Evolutionary conservation across 768 basidiomycete genomes (phyloP).

Genomic region (Pleurotus salmoneostramineus): DNA sequence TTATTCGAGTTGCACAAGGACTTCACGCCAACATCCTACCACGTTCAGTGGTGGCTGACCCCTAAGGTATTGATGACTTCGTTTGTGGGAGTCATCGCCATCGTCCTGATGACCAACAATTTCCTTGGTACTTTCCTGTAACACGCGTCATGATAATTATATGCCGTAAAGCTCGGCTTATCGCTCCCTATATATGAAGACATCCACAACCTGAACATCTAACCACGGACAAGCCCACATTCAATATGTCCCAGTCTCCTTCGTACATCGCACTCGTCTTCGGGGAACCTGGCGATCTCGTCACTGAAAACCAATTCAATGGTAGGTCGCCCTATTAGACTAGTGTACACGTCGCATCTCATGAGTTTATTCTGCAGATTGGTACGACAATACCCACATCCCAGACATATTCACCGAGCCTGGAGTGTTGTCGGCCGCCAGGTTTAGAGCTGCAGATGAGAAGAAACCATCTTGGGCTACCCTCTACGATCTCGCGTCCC

Average conservation of each 20-base stretch:
- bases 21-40: neutral
- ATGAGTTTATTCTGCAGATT: slow-evolving; percentile 17
- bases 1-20: slow-evolving; percentile 21
- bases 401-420: slow-evolving; percentile 26
- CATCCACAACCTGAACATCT: neutral
- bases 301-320: slow-evolving; percentile 26
- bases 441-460: slow-evolving; percentile 28
- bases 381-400: slow-evolving; percentile 32
- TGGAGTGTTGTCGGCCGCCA: slow-evolving; percentile 23
- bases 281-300: slow-evolving; percentile 22
- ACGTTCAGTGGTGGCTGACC: too few relatives aligned
- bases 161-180: too few relatives aligned
- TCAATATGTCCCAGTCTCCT: neutral
- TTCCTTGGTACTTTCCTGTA: too few relatives aligned
- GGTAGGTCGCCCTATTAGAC: slow-evolving; percentile 15
- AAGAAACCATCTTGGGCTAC: slow-evolving; percentile 20
- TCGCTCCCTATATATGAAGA: too few relatives aligned
- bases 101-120: too few relatives aligned
- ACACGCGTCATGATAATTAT: too few relatives aligned
- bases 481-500: slow-evolving; percentile 24
- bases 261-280: slow-evolving; percentile 16
- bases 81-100: too few relatives aligned
- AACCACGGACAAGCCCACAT: neutral
- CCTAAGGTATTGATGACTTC: too few relatives aligned
- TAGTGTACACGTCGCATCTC: neutral